phyloP scores from a whole-genome alignment of 192 early-diverging fungal species.

The Phycomyces nitens region DNA sequence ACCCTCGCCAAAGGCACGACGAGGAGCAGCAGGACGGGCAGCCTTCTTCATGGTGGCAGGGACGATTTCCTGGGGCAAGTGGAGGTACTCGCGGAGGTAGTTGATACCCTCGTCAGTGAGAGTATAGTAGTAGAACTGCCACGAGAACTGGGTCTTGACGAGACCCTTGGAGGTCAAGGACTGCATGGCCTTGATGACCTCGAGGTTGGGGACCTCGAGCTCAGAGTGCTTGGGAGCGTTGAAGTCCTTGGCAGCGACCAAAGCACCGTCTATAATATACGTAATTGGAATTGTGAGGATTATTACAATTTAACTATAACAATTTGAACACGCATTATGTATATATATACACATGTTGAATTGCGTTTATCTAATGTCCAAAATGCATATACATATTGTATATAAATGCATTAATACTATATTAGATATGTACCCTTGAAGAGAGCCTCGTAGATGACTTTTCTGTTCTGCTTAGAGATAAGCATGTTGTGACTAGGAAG shows the following conservation, averaged over 20 bases:
- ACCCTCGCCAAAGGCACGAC: conserved; percentile 72
- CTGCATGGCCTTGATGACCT: conserved; percentile 99
- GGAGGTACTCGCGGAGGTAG: conserved; percentile 95
- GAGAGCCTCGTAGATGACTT: conserved; percentile 91
- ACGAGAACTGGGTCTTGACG: conserved; percentile 97
- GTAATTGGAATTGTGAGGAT: not conserved
- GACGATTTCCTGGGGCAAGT: conserved; percentile 96
- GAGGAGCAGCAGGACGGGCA: conserved; percentile 72
- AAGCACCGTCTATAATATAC: conserved; percentile 76
- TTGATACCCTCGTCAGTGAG: conserved; percentile 97
- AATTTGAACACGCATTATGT: conserved; percentile 6
- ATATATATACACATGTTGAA: not conserved
- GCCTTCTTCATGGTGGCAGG: conserved; percentile 97
- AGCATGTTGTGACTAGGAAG: conserved; percentile 69
- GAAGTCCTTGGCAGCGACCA: conserved; percentile 99
- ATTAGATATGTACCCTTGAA: conserved; percentile 63
- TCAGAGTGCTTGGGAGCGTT: conserved; percentile 94
- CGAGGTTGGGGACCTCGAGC: conserved; percentile 95
- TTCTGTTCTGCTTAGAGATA: conserved; percentile 96
- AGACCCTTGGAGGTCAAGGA: conserved; percentile 89
- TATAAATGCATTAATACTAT: too few species aligned
- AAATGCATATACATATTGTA: too few species aligned
- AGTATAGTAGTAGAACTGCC: conserved; percentile 99
- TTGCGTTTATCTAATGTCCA: too few species aligned
- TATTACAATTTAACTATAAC: conserved; percentile 8